Percentiles rank a stretch among this genome's conserved stretches.
Conservation (phyloP, 331 rosid species). For the Pyracantha coccinea region DNA sequence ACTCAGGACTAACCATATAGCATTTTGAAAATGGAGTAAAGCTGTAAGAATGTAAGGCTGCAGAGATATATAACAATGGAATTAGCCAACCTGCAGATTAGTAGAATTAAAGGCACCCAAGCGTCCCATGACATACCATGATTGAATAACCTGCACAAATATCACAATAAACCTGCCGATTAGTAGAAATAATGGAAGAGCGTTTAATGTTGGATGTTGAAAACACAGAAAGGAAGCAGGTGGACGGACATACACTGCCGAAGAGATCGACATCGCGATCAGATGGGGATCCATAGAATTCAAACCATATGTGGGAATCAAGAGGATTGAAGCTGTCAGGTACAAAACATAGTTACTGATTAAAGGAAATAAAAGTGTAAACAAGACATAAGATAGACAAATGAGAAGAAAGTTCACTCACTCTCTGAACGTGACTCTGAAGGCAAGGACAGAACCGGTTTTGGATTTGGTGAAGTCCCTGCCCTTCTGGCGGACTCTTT, state of each 20-base stretch:
- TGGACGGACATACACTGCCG: conserved; percentile 64
- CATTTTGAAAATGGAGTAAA: background rate
- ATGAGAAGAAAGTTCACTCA: conserved; percentile 13
- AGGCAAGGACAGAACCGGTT: conserved; percentile 82
- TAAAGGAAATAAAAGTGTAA: background rate
- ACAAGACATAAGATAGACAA: background rate
- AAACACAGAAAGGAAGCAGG: background rate
- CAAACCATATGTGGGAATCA: conserved; percentile 90
- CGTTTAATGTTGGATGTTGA: background rate
- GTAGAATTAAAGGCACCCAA: conserved; percentile 86
- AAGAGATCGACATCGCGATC: conserved; percentile 75
- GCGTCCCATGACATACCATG: conserved; percentile 97
- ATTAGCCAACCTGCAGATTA: conserved; percentile 64
- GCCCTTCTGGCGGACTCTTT: conserved; percentile 76
- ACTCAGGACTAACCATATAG: background rate
- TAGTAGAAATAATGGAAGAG: background rate
- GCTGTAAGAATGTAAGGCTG: background rate
- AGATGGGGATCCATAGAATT: conserved; percentile 74
- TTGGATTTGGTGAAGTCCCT: conserved; percentile 64
- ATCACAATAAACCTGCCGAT: background rate
- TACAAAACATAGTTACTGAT: background rate
- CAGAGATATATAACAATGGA: background rate
- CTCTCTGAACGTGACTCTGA: conserved; percentile 97
- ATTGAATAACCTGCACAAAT: conserved; percentile 68
- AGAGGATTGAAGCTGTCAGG: conserved; percentile 78